Conservation (phyloP, 2,329 filamentous ascomycete species). For the Didymella arachidicola region DNA sequence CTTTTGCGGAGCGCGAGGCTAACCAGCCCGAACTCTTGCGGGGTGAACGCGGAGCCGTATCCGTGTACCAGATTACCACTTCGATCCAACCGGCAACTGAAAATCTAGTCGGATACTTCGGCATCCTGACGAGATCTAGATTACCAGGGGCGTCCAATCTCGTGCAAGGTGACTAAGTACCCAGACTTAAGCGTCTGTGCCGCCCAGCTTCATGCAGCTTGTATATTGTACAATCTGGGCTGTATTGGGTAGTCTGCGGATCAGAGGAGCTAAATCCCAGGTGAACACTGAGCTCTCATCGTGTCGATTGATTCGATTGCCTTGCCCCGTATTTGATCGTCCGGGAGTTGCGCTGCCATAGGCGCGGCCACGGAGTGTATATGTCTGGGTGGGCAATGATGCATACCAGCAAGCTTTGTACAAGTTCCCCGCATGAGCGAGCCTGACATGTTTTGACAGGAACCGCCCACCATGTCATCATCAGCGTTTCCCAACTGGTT, state of each 20-base stretch:
- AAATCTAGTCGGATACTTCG: background rate
- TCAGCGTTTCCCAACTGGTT: background rate
- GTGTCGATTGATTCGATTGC: background rate
- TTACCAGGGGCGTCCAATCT: background rate
- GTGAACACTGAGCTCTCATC: background rate
- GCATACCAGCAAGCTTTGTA: background rate
- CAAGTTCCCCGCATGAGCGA: no score
- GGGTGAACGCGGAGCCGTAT: constrained; percentile 9
- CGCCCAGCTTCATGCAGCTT: background rate
- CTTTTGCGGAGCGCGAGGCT: constrained; percentile 7
- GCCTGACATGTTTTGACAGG: no score
- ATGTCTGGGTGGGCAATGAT: background rate
- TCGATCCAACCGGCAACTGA: no score
- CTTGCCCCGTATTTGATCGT: background rate
- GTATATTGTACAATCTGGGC: background rate
- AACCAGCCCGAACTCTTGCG: constrained; percentile 1
- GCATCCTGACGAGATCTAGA: background rate
- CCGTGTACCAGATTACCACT: background rate
- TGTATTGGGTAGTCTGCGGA: background rate
- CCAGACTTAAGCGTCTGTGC: background rate
- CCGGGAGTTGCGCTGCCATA: background rate
- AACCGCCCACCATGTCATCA: background rate
- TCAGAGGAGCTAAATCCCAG: background rate
- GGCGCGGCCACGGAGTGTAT: background rate
- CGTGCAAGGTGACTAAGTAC: background rate